Conservation (phyloP, 495 filamentous ascomycete species). For the Penicillium chermesinum region DNA sequence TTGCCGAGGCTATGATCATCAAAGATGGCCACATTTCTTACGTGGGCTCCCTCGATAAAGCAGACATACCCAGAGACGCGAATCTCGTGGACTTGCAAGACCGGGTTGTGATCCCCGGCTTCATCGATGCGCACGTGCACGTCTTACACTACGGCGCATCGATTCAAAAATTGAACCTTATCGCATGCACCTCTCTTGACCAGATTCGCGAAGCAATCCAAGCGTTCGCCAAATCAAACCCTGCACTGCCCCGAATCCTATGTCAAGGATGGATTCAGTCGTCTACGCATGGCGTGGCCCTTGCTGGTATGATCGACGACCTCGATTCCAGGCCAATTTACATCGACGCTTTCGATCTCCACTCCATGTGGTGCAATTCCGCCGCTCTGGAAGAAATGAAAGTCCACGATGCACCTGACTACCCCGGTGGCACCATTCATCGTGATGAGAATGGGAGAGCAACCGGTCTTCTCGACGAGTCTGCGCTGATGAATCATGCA, state of each 20-base stretch:
- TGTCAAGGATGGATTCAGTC: conserved; percentile 59
- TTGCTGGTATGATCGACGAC: conserved; percentile 51
- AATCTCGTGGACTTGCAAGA: conserved; percentile 40
- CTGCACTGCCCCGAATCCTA: conserved; percentile 46
- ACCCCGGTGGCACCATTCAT: conserved; percentile 53
- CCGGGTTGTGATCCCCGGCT: conserved; percentile 53
- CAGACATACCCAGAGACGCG: conserved; percentile 25
- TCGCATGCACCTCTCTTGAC: conserved; percentile 46
- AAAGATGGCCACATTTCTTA: conserved; percentile 29
- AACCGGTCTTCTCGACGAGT: conserved; percentile 54
- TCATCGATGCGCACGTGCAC: conserved; percentile 62
- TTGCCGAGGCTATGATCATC: conserved; percentile 40
- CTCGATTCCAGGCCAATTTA: conserved; percentile 50
- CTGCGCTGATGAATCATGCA: conserved; percentile 50
- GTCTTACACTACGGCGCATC: conserved; percentile 56
- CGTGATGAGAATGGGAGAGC: conserved; percentile 47
- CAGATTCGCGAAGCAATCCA: conserved; percentile 50
- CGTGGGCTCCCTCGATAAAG: conserved; percentile 39
- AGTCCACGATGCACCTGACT: conserved; percentile 42
- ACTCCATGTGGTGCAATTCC: conserved; percentile 59
- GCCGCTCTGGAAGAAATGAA: conserved; percentile 50
- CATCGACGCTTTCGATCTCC: conserved; percentile 58
- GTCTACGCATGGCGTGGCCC: conserved; percentile 47
- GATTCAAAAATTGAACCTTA: conserved; percentile 51
- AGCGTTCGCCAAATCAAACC: conserved; percentile 45